Evolutionary conservation across 1,284 basidiomycete genomes (phyloP), one percentile per base, ranked within the genome.

Genomic region (Ceratobasidium papillatum): DNA sequence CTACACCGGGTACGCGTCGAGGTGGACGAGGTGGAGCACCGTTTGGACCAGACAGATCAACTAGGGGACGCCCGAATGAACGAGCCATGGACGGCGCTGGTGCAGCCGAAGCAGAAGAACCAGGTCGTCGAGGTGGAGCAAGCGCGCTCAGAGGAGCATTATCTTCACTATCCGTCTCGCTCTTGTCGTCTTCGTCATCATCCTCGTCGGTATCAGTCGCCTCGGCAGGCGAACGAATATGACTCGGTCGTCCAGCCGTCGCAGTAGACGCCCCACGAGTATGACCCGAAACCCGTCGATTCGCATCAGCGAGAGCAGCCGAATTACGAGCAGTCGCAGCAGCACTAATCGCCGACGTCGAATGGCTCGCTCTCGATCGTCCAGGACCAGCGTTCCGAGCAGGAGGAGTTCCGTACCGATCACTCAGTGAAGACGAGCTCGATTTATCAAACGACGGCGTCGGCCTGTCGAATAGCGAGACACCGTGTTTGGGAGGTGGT

Each of bases 311-410:
- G n/a, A 69, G 34, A 12, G 66, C 47, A 58, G 66, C 66, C 2
- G 66, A 52, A 36, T 69, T 69, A 25, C 54, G 51, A 14, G 66
- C 66, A 45, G 66, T 69, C 36, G 66, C 66, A 22, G 66, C 66
- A 36, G 66, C 66, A 22, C 66, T 45, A 58, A 69, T 69, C 32
- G 66, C 66, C 14, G 52, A 58, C 30, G 66, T 69, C 36, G 66
- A 69, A 69, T 69, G 66, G 52, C 66, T 69, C 34, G 66, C 66
- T 11, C 66, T 32, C 22, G 36, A 45, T 19, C 66, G 34, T 3
- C 19, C 25, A 58, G 30, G n/a, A 27, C 8, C 27, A 54, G n/a
- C n/a, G 41, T 14, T 14, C 7, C 22, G 22, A 2, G 61, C 25
- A 19, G 4, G 7, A 11, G 34, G 27, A 2, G 45, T n/a, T n/a